Evolutionary conservation across 306 rosid species (phyloP).

Genomic region (Bauhinia variegata): DNA sequence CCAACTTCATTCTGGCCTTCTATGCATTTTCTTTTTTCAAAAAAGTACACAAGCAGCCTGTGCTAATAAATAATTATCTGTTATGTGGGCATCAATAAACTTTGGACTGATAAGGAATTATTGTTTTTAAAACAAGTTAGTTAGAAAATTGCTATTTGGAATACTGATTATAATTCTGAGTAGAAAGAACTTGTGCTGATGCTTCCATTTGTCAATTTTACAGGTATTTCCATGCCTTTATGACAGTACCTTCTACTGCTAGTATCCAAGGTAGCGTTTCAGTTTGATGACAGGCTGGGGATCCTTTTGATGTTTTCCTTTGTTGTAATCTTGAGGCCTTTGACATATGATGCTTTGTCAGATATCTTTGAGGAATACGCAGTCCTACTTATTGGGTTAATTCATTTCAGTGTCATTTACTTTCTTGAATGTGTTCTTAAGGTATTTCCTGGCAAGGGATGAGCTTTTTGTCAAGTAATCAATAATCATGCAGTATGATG

Average conservation of each 20-base stretch:
- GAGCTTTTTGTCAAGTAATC: slow-evolving; percentile 21
- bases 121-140: background rate
- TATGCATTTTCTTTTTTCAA: background rate
- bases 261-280: slow-evolving; percentile 36
- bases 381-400: slow-evolving; percentile 32
- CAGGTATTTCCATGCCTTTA: slow-evolving; percentile 99
- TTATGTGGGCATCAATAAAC: slow-evolving; percentile 3
- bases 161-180: background rate
- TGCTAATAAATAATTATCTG: background rate
- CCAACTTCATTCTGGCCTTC: background rate
- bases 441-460: slow-evolving; percentile 22
- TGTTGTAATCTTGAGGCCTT: slow-evolving; percentile 33
- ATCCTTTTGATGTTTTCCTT: slow-evolving; percentile 34
- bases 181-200: slow-evolving; percentile 17
- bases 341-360: slow-evolving; percentile 41
- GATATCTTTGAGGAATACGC: slow-evolving; percentile 35
- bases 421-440: slow-evolving; percentile 14
- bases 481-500: background rate
- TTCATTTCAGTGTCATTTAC: slow-evolving; percentile 31
- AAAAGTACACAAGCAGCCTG: slow-evolving; percentile 17
- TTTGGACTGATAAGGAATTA: slow-evolving; percentile 3
- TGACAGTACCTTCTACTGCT: slow-evolving; percentile 43
- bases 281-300: slow-evolving; percentile 39
- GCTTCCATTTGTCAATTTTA: slow-evolving; percentile 37
- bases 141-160: slow-evolving; percentile 3